Evolutionary conservation across 305 asterid genomes (phyloP).

Genomic region (Salvia sclarea): DNA sequence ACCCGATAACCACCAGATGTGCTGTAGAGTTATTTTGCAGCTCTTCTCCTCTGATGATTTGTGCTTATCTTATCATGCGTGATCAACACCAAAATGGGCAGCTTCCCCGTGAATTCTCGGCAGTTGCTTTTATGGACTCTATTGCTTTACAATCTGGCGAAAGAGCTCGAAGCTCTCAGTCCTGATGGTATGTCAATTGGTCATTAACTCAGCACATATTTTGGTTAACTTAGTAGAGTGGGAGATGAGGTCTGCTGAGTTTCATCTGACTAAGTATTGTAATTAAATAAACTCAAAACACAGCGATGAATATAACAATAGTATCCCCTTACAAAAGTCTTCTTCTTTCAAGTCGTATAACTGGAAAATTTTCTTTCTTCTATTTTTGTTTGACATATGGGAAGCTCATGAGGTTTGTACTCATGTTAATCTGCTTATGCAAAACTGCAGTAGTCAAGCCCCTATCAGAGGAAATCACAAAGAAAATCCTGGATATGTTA

Average conservation of each 20-base stretch:
- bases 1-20: slow-evolving; percentile 26
- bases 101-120: slow-evolving; percentile 38
- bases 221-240: slow-evolving; percentile 16
- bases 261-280: slow-evolving; percentile 5
- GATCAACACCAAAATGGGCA: slow-evolving; percentile 40
- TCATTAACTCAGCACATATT: neutral
- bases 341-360: slow-evolving; percentile 8
- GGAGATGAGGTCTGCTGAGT: slow-evolving; percentile 15
- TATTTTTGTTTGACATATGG: slow-evolving; percentile 12
- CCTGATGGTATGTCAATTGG: slow-evolving; percentile 45
- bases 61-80: slow-evolving; percentile 33
- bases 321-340: neutral
- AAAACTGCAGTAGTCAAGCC: slow-evolving; percentile 11
- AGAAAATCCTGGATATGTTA: slow-evolving; percentile 12
- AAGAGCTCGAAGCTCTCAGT: slow-evolving; percentile 45
- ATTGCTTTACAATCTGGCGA: slow-evolving; percentile 36
- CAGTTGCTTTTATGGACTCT: slow-evolving; percentile 39
- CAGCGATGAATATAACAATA: neutral
- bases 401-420: slow-evolving; percentile 22
- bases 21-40: slow-evolving; percentile 23
- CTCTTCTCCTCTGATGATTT: slow-evolving; percentile 31
- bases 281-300: slow-evolving; percentile 15
- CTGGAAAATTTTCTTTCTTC: neutral
- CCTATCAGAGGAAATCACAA: slow-evolving; percentile 16
- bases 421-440: slow-evolving; percentile 18